phyloP scores from a whole-genome alignment of 140 eudicot genomes.

The Artemisia princeps region DNA sequence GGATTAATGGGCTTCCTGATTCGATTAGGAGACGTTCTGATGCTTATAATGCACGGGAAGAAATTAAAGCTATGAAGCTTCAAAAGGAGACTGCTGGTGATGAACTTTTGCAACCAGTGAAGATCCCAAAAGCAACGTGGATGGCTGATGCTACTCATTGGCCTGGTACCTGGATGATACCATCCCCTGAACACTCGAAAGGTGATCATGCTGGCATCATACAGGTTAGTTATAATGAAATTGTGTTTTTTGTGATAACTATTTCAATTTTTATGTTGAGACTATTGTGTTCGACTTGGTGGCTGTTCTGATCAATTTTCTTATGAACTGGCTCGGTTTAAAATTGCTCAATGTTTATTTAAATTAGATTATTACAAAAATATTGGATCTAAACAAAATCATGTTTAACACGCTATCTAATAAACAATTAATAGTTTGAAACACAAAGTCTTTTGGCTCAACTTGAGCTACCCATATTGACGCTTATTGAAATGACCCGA shows the following conservation, averaged over 20 bases:
- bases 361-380: no score
- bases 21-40: conserved; percentile 85
- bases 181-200: conserved; percentile 69
- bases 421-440: no score
- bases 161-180: conserved; percentile 87
- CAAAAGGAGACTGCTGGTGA: conserved; percentile 62
- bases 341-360: no score
- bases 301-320: not conserved
- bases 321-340: no score
- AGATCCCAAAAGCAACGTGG: conserved; percentile 82
- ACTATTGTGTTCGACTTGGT: not conserved
- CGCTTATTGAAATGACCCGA: no score
- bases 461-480: no score
- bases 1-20: conserved; percentile 85
- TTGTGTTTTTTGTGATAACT: not conserved
- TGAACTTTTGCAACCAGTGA: conserved; percentile 51
- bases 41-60: conserved; percentile 88
- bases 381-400: no score
- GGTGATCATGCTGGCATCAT: conserved; percentile 97
- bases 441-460: no score
- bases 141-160: conserved; percentile 99
- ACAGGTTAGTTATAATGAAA: conserved; percentile 43
- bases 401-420: no score
- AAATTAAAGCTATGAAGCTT: conserved; percentile 71
- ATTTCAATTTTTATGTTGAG: no score